A percentile compares a stretch with the other conserved stretches of the same genome.
Evolutionary conservation across 164 flowering plant species (phyloP).

Genomic region (Berberis vulgaris): DNA sequence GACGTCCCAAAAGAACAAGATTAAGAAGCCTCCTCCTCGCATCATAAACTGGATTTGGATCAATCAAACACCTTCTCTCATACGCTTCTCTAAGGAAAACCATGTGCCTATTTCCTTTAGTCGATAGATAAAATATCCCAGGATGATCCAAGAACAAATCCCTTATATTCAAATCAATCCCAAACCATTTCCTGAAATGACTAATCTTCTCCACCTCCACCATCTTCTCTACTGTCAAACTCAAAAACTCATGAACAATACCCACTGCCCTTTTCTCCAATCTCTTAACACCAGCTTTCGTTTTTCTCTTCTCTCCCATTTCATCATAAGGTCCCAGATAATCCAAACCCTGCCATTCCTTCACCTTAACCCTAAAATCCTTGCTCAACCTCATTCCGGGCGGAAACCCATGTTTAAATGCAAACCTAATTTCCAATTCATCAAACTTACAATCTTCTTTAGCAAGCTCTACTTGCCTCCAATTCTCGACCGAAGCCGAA

Average conservation of each 20-base stretch:
- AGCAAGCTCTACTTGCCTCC: constrained; percentile 59
- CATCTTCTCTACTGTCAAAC: constrained; percentile 70
- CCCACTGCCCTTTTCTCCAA: constrained; percentile 85
- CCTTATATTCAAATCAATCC: constrained; percentile 73
- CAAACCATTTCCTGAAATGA: constrained; percentile 82
- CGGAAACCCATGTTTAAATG: constrained; percentile 64
- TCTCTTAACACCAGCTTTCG: constrained; percentile 34
- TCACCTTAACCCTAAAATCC: constrained; percentile 58
- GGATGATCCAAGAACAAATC: constrained; percentile 91
- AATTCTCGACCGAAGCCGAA: constrained; percentile 49
- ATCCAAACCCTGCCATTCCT: constrained; percentile 70
- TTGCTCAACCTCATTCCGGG: constrained; percentile 84
- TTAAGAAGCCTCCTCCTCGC: constrained; percentile 77
- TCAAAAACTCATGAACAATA: constrained; percentile 78
- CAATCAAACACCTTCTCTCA: constrained; percentile 58
- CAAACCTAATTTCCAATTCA: constrained; percentile 34
- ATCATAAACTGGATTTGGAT: constrained; percentile 69
- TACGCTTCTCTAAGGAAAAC: constrained; percentile 84
- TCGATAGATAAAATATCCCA: constrained; percentile 76
- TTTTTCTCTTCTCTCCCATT: constrained; percentile 23
- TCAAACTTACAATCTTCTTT: constrained; percentile 39
- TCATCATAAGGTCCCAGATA: constrained; percentile 81
- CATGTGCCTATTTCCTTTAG: constrained; percentile 73
- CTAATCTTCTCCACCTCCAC: constrained; percentile 96
- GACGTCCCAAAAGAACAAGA: constrained; percentile 63